Evolutionary conservation across 1,284 basidiomycete species (phyloP), one percentile per base, ranked within the genome.

Genomic region (Boletus smithii): DNA sequence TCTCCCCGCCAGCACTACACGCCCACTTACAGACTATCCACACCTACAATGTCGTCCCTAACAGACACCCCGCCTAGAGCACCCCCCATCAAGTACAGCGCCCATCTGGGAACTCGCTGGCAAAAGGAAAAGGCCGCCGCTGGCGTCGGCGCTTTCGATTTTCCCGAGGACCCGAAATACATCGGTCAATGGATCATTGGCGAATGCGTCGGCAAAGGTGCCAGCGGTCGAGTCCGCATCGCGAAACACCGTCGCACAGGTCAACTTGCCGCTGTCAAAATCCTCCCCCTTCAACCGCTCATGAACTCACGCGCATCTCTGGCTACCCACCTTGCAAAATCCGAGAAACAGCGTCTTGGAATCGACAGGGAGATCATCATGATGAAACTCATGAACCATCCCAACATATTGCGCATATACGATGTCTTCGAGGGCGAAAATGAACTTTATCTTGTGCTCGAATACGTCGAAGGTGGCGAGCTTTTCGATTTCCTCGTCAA

Each of bases 371-470:
- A 99, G 69, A 98, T 99, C 55, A 93, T 93, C 58, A 97, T 99
- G 82, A 98, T 99, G 95, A 98, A 98, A 70, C 86, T 92, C 61
- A 97, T 99, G 81, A 91, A 95, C 62, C 95, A 99, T 65, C 95
- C 95, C 4, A 97, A 97, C 69, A 90, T 99, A 54, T 80, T 97
- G 73, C 88, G 90, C 56, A 85, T 99, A 42, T 97, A 92, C 71
- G 97, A 99, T 63, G 95, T 99, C 37, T 98, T 91, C 72, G 95
- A 99, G 73, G 93, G 91, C 55, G 84, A 89, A 36, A 86, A 81
- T 59, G 91, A 97, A 60, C 84, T 98, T 36, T 97, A 91, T 70
- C 81, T 99, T 26, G 87, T 99, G 46, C 85, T 99, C 61, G 97
- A 99, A 69, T 99, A 97, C 62, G 90, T 98, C 39, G 87, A 95